Conservation (phyloP, 2,329 filamentous ascomycete species). For the Cercospora sp. region DNA sequence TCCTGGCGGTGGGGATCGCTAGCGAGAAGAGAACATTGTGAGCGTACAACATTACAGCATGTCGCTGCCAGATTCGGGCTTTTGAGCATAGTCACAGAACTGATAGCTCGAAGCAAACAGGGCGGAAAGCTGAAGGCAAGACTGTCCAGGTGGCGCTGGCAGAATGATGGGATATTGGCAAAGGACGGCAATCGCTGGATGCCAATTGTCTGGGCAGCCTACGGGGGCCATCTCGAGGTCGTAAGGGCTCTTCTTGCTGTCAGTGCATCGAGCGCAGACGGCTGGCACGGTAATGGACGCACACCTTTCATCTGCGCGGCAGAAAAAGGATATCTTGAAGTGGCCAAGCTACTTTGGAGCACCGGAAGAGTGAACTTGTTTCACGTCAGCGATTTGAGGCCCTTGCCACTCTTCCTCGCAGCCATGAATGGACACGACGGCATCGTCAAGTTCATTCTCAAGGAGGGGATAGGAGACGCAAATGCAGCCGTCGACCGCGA, state of each 20-base stretch:
- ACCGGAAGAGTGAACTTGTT: neutral
- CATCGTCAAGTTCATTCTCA: neutral
- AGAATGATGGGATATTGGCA: neutral
- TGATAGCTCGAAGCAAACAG: neutral
- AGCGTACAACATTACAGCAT: neutral
- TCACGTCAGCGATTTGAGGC: neutral
- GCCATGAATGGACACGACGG: neutral
- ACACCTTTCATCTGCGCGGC: neutral
- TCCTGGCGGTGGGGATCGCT: neutral
- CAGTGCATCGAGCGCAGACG: neutral
- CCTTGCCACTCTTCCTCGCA: neutral
- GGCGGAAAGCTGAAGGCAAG: neutral
- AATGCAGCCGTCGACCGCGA: neutral
- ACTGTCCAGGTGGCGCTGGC: neutral
- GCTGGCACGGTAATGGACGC: neutral
- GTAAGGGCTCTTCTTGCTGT: neutral
- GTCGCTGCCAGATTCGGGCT: neutral
- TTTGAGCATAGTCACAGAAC: neutral
- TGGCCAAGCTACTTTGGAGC: neutral
- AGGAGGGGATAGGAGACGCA: neutral
- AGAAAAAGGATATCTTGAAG: neutral
- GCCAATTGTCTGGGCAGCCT: neutral
- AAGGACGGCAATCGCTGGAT: neutral
- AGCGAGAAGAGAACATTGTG: neutral
- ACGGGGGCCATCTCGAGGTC: neutral